Conservation (phyloP, 768 basidiomycete species). For the Paxillus involutus region DNA sequence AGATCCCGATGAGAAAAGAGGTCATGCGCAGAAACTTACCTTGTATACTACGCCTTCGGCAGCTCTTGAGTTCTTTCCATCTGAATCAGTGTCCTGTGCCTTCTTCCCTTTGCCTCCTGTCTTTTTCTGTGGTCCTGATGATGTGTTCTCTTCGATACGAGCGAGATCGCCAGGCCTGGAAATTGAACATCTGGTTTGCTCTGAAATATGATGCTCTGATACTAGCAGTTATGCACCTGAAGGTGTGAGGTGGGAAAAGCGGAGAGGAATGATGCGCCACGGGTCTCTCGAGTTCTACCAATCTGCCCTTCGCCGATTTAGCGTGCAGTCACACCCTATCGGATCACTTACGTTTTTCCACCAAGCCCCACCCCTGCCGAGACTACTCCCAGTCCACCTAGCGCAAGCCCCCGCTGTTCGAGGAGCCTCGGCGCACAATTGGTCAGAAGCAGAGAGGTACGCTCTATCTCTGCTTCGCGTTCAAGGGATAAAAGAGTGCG, state of each 20-base stretch:
- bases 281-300: conserved; percentile 86
- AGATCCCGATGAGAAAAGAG: neutral
- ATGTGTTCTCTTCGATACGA: conserved; percentile 72
- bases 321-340: neutral
- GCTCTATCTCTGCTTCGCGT: conserved; percentile 81
- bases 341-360: conserved; percentile 74
- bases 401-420: conserved; percentile 84
- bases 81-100: conserved; percentile 29
- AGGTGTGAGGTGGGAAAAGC: conserved; percentile 81
- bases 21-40: conserved; percentile 34
- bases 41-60: conserved; percentile 88
- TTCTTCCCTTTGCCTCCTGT: conserved; percentile 49
- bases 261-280: conserved; percentile 72
- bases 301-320: conserved; percentile 48
- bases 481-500: conserved; percentile 66
- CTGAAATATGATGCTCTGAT: neutral
- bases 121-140: conserved; percentile 40
- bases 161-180: conserved; percentile 86
- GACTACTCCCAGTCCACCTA: conserved; percentile 70
- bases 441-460: conserved; percentile 74
- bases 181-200: conserved; percentile 6
- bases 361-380: conserved; percentile 84
- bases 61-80: conserved; percentile 37
- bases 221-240: conserved; percentile 50
- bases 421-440: conserved; percentile 82